Base-by-base conservation (phyloP, 352 stramenopile species). In the Globisporangium splendens region DNA sequence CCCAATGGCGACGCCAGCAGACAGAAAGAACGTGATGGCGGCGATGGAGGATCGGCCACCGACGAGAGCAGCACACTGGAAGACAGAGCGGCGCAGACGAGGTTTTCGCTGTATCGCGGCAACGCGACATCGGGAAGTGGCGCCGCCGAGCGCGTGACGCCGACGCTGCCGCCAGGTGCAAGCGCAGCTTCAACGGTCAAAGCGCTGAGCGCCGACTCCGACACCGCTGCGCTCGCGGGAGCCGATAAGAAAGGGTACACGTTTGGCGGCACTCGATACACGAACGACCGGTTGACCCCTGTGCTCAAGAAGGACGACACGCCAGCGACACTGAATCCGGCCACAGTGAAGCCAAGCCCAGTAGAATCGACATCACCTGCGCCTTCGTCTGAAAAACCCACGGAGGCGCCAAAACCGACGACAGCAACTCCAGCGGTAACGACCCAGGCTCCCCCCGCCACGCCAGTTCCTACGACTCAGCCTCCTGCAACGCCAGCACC, bases 101-200 rank as follows among this genome's bases (percentile, higher is more conserved):
- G 39, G 13, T 60, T 33, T 15, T 60, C 54, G 44, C 54, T 60
- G 12, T 60, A 54, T 20, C n/a, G 54, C n/a, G 54, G 54, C 31
- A 60, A 60, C 31, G 39, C 28, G 14, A 60, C 39, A 1, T 18
- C 54, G 22, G 39, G 28, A 1, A 35, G 5, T 35, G 28, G 10
- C 8, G 28, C 28, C 18, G 54, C 44, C 1, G 33, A 24, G 15
- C 54, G 54, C 20, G 18, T 53, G 43, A 60, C 54, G 13, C 54
- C 54, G 6, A 60, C 54, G 31, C 44, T 60, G 15, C 43, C 15
- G 8, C 43, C 54, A 18, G 31, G n/a, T 28, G 20, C 39, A 12
- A 49, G 21, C 39, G 17, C 39, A 12, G 33, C 24, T 13, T 46
- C 50, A 21, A 52, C 54, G 44, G 54, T 47, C 43, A 53, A 38